A percentile compares a stretch with the other conserved stretches of the same genome.
Evolutionary conservation across 2,329 filamentous ascomycete species (phyloP).

Genomic region (Niveomyces coronatus): DNA sequence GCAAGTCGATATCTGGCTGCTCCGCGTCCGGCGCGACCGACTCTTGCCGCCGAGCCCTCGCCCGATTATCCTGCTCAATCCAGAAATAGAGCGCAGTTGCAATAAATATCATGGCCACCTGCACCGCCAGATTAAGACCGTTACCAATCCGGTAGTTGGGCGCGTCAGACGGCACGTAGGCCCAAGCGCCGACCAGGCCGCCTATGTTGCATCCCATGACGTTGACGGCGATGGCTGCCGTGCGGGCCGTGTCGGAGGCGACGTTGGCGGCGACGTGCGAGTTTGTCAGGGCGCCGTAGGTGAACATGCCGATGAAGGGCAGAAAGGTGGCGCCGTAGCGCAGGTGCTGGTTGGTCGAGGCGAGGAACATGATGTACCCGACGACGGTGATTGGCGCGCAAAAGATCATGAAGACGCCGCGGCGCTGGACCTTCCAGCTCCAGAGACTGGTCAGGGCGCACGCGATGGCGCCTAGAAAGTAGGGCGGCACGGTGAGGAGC

Average conservation of each 20-base stretch:
- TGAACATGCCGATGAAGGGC: slow-evolving; percentile 51
- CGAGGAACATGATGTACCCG: slow-evolving; percentile 61
- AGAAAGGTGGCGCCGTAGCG: slow-evolving; percentile 61
- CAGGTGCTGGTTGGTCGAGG: slow-evolving; percentile 34
- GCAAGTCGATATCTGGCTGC: slow-evolving; percentile 40
- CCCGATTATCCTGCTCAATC: slow-evolving; percentile 54
- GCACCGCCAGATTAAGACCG: slow-evolving; percentile 55
- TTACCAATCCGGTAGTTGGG: slow-evolving; percentile 62
- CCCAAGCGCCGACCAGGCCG: slow-evolving; percentile 7
- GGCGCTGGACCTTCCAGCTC: slow-evolving; percentile 45
- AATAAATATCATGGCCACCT: slow-evolving; percentile 43
- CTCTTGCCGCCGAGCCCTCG: slow-evolving; percentile 43
- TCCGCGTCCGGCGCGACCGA: slow-evolving; percentile 31
- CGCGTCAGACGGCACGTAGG: slow-evolving; percentile 45
- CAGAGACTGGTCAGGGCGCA: slow-evolving; percentile 47
- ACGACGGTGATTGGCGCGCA: slow-evolving; percentile 52
- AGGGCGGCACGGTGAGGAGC: slow-evolving; percentile 57
- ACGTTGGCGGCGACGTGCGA: slow-evolving; percentile 59
- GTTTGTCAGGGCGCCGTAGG: slow-evolving; percentile 53
- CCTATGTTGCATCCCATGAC: slow-evolving; percentile 31
- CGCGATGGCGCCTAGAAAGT: slow-evolving; percentile 55
- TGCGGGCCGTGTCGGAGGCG: slow-evolving; percentile 55
- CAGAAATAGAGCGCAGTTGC: slow-evolving; percentile 41
- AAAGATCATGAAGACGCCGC: slow-evolving; percentile 49
- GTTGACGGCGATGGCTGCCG: slow-evolving; percentile 48